Percentiles rank a stretch among this genome's conserved stretches.
Conservation (phyloP, 2,329 filamentous ascomycete genomes). For the Triangularia setosa region DNA sequence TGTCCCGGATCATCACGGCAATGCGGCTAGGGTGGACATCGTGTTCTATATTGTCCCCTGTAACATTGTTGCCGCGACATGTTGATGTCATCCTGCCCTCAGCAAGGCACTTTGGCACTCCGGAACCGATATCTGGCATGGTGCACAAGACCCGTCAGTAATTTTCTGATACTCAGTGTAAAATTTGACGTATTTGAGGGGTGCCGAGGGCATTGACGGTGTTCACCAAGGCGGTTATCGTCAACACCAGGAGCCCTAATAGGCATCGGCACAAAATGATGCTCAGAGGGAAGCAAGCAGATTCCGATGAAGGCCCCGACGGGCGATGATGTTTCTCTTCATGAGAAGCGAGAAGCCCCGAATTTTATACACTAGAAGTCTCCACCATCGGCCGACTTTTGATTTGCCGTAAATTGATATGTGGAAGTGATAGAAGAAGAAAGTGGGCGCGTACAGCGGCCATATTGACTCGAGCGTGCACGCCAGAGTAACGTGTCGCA, state of each 20-base stretch:
- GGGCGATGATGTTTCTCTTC: background rate
- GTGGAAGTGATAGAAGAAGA: background rate
- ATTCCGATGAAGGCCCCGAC: background rate
- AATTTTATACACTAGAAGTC: background rate
- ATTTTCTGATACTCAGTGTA: too few relatives aligned
- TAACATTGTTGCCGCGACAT: background rate
- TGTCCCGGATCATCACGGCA: background rate
- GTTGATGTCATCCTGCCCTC: background rate
- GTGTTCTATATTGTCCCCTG: background rate
- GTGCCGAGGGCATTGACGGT: background rate
- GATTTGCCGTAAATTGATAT: background rate
- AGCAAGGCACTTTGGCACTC: background rate
- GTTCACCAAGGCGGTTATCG: background rate
- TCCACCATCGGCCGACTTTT: background rate
- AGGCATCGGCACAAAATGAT: background rate
- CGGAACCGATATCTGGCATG: background rate
- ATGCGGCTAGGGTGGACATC: background rate
- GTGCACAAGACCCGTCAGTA: too few relatives aligned
- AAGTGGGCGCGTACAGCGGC: background rate
- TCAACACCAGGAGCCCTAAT: background rate
- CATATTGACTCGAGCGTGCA: background rate
- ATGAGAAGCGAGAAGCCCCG: background rate
- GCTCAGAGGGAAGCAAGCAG: background rate
- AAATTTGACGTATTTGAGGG: too few relatives aligned
- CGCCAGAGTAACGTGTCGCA: background rate